Conservation (phyloP, 179 eudicot genomes). For the Spergularia azorica region DNA sequence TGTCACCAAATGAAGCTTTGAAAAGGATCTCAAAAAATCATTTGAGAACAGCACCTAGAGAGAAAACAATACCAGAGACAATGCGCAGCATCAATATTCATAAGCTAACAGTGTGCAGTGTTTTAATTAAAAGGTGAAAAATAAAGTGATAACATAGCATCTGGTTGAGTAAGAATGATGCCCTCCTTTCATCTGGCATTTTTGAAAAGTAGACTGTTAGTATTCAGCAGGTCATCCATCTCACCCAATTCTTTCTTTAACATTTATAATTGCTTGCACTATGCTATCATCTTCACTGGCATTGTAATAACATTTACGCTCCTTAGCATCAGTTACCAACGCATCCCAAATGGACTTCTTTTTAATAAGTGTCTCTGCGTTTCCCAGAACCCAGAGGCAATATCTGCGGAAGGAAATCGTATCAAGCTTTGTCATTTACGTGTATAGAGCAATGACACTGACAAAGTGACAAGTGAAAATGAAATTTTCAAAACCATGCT, state of each 20-base stretch:
- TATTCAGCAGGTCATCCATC: constrained; percentile 63
- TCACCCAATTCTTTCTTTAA: constrained; percentile 66
- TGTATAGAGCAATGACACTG: not conserved
- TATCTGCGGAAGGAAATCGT: constrained; percentile 25
- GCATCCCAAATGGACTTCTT: constrained; percentile 55
- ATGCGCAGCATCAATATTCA: not conserved
- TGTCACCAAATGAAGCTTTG: constrained; percentile 38
- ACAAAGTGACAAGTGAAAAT: not conserved
- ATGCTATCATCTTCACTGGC: constrained; percentile 58
- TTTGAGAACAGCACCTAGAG: constrained; percentile 65
- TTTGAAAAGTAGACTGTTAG: constrained; percentile 52
- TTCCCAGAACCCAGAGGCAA: constrained; percentile 75
- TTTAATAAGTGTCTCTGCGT: constrained; percentile 43
- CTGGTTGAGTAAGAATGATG: not conserved
- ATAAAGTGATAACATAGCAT: not conserved
- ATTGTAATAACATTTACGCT: constrained; percentile 57
- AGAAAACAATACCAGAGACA: not conserved
- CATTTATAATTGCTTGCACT: constrained; percentile 47
- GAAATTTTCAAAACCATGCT: not conserved
- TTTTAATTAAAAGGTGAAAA: no score
- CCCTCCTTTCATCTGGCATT: constrained; percentile 71
- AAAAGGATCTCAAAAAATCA: constrained; percentile 61
- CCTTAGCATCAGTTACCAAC: constrained; percentile 53
- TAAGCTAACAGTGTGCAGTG: no score
- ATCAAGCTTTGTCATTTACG: not conserved